Evolutionary conservation across 1,284 basidiomycete genomes (phyloP), one percentile per base, ranked within the genome.

Genomic region (Gastroboletus turbinatus): DNA sequence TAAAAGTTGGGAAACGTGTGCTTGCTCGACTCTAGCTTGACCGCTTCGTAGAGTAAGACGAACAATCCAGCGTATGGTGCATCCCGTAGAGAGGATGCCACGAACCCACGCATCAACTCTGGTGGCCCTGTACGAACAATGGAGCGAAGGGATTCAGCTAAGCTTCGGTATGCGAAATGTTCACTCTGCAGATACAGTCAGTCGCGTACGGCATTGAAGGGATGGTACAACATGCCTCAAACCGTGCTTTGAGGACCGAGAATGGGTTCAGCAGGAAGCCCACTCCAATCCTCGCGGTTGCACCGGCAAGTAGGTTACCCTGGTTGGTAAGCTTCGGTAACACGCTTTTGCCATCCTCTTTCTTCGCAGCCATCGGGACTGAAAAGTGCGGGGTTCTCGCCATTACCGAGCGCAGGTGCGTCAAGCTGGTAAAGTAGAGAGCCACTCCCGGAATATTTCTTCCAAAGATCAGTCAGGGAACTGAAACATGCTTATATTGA

Each of bases 31-130:
- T 91, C 80, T 40, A 79, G 79, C 69, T 96, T 96, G 60, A 89
- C 83, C 44, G 84, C 82, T 71, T 98, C 96, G 70, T 99, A 99
- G 51, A 90, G 85, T 1, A 95, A 85, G 19, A 98, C 81, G 64
- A 98, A 99, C 9, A 99, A 72, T 0, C 96, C 96, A 0, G 96
- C 96, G 66, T 98, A 96, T 0, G 96, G 97, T 3, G 96, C 96
- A 69, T 99, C 96, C 36, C 96, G 82, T 23, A 96, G 77, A 0
- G 94, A 92, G 1, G 95, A 96, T 0, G 96, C 94, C 32, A 92
- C 73, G 66, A 97, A 92, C 0, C 96, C 96, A 53, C 92, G 87
- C 68, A 96, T 88, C 32, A 97, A 78, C 57, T 94, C 95, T 35
- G 84, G 81, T 3, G 92, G 83, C 0, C 96, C 95, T 46, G 82